Base-by-base conservation (phyloP, 2,329 filamentous ascomycete genomes). In the Sporothrix dimorphospora region DNA sequence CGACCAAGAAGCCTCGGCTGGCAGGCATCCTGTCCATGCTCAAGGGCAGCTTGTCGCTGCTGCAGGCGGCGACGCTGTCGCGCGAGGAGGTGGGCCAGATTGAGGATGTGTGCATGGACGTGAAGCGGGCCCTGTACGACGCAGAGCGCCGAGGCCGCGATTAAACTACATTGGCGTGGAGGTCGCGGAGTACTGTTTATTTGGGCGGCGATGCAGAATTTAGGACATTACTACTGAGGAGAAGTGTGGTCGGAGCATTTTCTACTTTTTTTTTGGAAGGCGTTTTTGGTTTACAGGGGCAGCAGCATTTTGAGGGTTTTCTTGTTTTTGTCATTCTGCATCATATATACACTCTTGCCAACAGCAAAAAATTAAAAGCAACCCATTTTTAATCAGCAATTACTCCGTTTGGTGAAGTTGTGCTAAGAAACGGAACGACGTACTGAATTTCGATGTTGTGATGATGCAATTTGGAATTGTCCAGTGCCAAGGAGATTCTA, bases 61-160 rank as follows among this genome's bases (percentile, higher is more conserved):
- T 94, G 72, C 87, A 85, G 70, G 82, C 81, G 38, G 84, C 89
- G 27, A 83, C 87, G 19, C 81, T 97, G 55, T 89, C 89, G 19
- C 85, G 88, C 12, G 84, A 87, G 12, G 89, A 93, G 73, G 88
- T 94, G 70, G 86, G 90, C 73, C 86, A 91, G 78, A 85, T 96
- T 75, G 93, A 96, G 78, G 91, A 94, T 78, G 82, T 93, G 76
- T 85, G 96, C 78, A 93, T 94, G 83, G 91, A 95, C 79, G 88
- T 95, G 75, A 91, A 92, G 79, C 86, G 88, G 74, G 89, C 92
- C 79, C 85, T 94, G 69, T 92, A 92, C 79, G 88, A 90, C 71
- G 93, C 92, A 19, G 90, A 90, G 77, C 84, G 84, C 77, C 85
- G 91, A 74, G 86, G 87, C 49, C 80, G 85, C 73, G 75, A 82